Percentiles rank a stretch among this genome's conserved stretches.
These are phyloP conservation scores for Zancudomyces culisetae DNA, from an alignment of 371 early-diverging fungal genomes.

Conservation along the genomic window DNA sequence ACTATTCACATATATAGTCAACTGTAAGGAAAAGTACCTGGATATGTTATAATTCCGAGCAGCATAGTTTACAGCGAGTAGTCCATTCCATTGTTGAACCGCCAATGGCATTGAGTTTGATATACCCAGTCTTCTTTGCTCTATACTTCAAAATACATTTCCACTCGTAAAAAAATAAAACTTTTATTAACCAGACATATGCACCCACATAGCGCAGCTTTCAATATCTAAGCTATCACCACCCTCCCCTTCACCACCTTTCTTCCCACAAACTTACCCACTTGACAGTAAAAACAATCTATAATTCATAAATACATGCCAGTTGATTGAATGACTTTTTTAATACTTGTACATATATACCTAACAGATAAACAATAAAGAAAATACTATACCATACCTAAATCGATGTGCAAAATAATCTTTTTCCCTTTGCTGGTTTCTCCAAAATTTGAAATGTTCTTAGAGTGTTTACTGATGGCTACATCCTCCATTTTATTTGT, in stretches of 20 bases:
- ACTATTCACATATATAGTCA: too few species aligned
- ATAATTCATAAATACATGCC: not conserved
- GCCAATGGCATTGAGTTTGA: conserved; percentile 48
- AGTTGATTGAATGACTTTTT: too few species aligned
- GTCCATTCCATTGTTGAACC: conserved; percentile 77
- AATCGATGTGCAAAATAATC: not conserved
- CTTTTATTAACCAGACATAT: not conserved
- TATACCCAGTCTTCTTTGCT: conserved; percentile 51
- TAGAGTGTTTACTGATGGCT: too few species aligned
- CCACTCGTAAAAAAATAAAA: not conserved
- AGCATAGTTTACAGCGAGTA: conserved; percentile 64
- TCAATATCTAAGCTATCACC: too few species aligned
- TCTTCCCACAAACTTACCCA: not conserved
- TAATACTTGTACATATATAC: too few species aligned
- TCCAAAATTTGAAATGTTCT: too few species aligned
- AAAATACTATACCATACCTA: not conserved
- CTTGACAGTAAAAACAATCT: conserved; percentile 1
- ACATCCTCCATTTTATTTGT: too few species aligned
- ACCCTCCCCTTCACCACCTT: too few species aligned
- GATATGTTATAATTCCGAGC: conserved; percentile 35
- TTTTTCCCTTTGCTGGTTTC: not conserved
- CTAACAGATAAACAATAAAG: too few species aligned
- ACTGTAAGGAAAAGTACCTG: conserved; percentile 10
- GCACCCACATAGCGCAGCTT: too few species aligned
- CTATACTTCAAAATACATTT: conserved; percentile 19